Percentiles rank a stretch among this genome's conserved stretches.
phyloP scores from a whole-genome alignment of 1,139 yeast genomes.

The Citeromyces siamensis region DNA sequence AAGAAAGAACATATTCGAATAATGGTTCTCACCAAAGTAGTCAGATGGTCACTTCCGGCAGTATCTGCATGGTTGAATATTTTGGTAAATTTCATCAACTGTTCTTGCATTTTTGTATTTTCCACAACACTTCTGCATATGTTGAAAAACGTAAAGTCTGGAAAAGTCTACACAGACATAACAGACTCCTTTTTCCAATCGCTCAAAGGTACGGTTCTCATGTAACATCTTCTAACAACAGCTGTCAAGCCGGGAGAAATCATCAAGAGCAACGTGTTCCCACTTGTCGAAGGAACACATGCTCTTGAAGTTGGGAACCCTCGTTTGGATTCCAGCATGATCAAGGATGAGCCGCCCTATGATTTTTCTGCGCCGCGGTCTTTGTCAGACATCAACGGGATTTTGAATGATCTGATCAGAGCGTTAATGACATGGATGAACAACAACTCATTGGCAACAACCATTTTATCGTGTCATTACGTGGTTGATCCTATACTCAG shows the following conservation, averaged over 20 bases:
- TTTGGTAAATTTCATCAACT: too few species aligned
- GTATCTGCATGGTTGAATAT: too few species aligned
- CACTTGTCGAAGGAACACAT: conserved; percentile 61
- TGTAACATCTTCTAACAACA: conserved; percentile 1
- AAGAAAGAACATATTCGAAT: too few species aligned
- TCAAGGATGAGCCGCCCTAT: conserved; percentile 27
- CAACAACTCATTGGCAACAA: conserved; percentile 47
- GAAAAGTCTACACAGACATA: conserved; percentile 15
- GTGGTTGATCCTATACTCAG: conserved; percentile 37
- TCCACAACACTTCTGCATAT: too few species aligned
- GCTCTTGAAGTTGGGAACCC: conserved; percentile 55
- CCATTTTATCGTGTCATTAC: conserved; percentile 53
- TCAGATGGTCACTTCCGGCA: too few species aligned
- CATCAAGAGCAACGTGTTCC: conserved; percentile 39
- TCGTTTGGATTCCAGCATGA: conserved; percentile 52
- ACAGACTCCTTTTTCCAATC: conserved; percentile 16
- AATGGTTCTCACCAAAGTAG: too few species aligned
- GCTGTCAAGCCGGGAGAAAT: conserved; percentile 20
- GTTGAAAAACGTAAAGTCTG: too few species aligned
- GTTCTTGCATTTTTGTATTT: too few species aligned
- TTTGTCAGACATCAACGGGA: conserved; percentile 26
- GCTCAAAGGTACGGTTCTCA: conserved; percentile 8
- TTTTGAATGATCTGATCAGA: conserved; percentile 32
- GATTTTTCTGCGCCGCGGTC: conserved; percentile 17
- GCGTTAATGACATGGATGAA: conserved; percentile 47